phyloP scores from a whole-genome alignment of 345 rosid genomes.

The Melastoma malabathricum region DNA sequence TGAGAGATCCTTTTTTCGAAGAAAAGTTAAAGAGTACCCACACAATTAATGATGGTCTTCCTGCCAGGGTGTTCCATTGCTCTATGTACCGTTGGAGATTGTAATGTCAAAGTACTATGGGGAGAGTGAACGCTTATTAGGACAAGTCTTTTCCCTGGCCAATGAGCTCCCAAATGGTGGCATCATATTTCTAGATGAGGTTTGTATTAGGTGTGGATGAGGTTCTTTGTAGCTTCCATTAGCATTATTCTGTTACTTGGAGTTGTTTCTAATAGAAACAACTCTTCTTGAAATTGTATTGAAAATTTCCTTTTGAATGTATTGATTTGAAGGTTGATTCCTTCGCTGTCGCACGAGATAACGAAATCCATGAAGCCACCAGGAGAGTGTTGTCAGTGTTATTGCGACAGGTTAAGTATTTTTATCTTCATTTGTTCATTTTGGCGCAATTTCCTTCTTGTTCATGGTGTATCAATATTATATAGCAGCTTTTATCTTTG shows the following conservation, averaged over 20 bases:
- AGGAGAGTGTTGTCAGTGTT: constrained; percentile 81
- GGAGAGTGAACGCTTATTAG: constrained; percentile 77
- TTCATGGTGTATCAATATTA: background rate
- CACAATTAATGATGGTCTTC: background rate
- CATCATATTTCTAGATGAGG: constrained; percentile 88
- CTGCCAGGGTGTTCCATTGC: constrained; percentile 63
- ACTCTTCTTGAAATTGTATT: background rate
- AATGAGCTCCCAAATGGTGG: constrained; percentile 77
- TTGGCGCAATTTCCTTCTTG: background rate
- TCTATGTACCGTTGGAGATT: constrained; percentile 82
- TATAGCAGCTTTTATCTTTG: background rate
- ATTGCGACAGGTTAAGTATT: constrained; percentile 57
- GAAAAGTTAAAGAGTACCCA: too few relatives aligned
- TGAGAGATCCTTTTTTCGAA: too few relatives aligned
- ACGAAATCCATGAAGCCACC: constrained; percentile 94
- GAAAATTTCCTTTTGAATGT: background rate
- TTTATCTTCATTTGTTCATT: background rate
- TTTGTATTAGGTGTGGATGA: constrained; percentile 11
- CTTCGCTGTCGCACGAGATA: constrained; percentile 74
- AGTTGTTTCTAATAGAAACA: constrained; percentile 1
- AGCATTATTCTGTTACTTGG: background rate
- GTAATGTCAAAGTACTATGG: constrained; percentile 88
- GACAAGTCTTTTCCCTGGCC: constrained; percentile 80
- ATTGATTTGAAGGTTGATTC: constrained; percentile 63
- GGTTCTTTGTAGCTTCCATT: too few relatives aligned